Evolutionary conservation across 495 filamentous ascomycete genomes (phyloP).

Genomic region (Aspergillus steynii): DNA sequence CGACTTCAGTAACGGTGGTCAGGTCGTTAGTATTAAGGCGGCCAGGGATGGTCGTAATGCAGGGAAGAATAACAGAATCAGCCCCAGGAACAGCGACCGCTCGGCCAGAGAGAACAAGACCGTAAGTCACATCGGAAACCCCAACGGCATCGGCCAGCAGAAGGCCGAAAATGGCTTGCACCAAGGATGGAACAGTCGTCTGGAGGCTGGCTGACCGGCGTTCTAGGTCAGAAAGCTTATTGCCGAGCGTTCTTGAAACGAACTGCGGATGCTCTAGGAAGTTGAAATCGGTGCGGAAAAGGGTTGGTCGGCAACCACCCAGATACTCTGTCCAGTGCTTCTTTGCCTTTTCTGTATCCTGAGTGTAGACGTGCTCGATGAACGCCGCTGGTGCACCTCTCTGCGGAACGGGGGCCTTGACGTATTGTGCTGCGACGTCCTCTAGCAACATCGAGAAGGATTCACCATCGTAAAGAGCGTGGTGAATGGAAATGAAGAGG

Average conservation of each 20-base stretch:
- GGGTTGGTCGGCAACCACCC: constrained; percentile 31
- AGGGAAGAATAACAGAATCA: constrained; percentile 74
- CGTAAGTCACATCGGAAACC: constrained; percentile 42
- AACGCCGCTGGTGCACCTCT: constrained; percentile 33
- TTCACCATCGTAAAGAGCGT: constrained; percentile 86
- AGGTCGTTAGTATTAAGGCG: constrained; percentile 48
- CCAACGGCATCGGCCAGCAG: constrained; percentile 40
- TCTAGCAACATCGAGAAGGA: constrained; percentile 69
- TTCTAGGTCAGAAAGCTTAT: constrained; percentile 28
- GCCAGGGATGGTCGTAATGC: constrained; percentile 87
- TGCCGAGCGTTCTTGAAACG: constrained; percentile 20
- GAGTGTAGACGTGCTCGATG: constrained; percentile 43
- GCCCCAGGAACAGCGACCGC: constrained; percentile 55
- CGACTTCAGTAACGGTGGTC: constrained; percentile 34
- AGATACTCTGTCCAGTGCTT: constrained; percentile 69
- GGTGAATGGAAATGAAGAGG: constrained; percentile 42
- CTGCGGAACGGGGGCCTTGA: constrained; percentile 9
- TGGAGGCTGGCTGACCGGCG: constrained; percentile 26
- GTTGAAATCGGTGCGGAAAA: constrained; percentile 24
- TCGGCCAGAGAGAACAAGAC: constrained; percentile 47
- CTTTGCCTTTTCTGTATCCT: constrained; percentile 52
- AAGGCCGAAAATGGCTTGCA: constrained; percentile 46
- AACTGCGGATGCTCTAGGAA: constrained; percentile 11
- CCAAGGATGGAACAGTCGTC: constrained; percentile 32
- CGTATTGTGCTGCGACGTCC: constrained; percentile 48